Base-by-base conservation (phyloP, 148 eudicot genomes). In the Tetragonia tetragonoides region DNA sequence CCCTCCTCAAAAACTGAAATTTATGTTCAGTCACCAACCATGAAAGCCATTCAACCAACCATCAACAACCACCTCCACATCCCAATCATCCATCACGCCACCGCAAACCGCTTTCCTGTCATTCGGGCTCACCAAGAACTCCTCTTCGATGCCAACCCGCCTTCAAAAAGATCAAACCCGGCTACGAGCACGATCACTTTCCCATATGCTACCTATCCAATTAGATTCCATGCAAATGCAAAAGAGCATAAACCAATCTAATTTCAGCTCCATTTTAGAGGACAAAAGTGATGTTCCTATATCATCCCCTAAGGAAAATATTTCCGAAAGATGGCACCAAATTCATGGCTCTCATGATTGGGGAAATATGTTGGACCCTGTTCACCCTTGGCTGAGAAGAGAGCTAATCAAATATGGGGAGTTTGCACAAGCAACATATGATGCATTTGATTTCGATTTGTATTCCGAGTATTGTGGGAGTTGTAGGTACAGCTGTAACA, bases 351-450 rank as follows among this genome's bases (percentile, higher is more conserved):
- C 54, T 9, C 1, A 78, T 11, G 85, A 85, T 44, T 89, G 91
- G 96, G 81, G 83, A 2, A 39, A 63, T 5, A 84, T 88, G 11
- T 84, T 89, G 16, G 84, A 90, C 62, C 97, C 90, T 0, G 75
- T 92, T 1, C 82, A 88, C 59, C 94, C 91, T 5, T 77, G 83
- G 41, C 85, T 92, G 5, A 70, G 89, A 18, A 62, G 87, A 6
- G 97, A 92, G 81, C 82, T 92, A 5, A 46, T 92, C 71, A 92
- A 92, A 54, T 92, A 92, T 23, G 97, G 94, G 4, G 94, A 92
- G 51, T 88, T 92, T 42, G 91, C 91, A 0, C 97, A 92, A 61
- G 97, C 93, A 3, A 92, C 92, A 0, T 92, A 92, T 53, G 97
- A 92, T 78, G 92, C 91, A 1, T 90, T 89, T 61, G 97, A 90